Conservation (phyloP, 345 rosid species). For the Citrus unshiu region DNA sequence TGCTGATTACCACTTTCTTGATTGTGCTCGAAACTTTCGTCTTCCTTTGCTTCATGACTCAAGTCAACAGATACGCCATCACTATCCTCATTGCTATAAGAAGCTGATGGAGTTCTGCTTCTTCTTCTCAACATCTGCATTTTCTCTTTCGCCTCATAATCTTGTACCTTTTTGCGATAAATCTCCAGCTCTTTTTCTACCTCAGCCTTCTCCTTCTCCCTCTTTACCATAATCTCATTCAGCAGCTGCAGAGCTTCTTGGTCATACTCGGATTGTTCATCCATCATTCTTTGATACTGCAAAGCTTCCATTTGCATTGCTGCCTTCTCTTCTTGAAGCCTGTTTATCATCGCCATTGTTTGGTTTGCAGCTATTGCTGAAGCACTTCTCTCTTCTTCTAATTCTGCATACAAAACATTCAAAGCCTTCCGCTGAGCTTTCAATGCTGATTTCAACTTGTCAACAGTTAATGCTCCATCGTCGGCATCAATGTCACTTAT, state of each 20-base stretch:
- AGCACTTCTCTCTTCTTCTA: conserved; percentile 96
- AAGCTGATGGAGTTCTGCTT: conserved; percentile 53
- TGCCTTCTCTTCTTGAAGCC: conserved; percentile 97
- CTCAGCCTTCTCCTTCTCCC: conserved; percentile 82
- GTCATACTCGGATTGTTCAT: conserved; percentile 90
- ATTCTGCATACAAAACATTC: conserved; percentile 62
- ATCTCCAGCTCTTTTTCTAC: conserved; percentile 70
- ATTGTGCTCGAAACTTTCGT: conserved; percentile 27
- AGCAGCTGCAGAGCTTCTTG: conserved; percentile 93
- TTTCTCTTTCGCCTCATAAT: conserved; percentile 68
- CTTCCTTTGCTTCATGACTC: conserved; percentile 42
- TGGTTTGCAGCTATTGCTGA: conserved; percentile 89
- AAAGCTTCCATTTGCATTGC: conserved; percentile 99
- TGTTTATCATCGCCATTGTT: conserved; percentile 99
- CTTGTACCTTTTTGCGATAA: conserved; percentile 57
- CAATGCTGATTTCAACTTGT: conserved; percentile 59
- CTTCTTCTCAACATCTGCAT: conserved; percentile 46
- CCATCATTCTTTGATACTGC: conserved; percentile 99
- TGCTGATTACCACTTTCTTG: conserved; percentile 34
- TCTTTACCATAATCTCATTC: conserved; percentile 76
- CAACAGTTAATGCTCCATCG: conserved; percentile 52
- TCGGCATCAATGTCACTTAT: conserved; percentile 47
- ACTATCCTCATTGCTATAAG: conserved; percentile 66
- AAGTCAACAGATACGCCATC: conserved; percentile 55
- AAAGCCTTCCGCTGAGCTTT: conserved; percentile 65